Percentiles rank a stretch among this genome's conserved stretches.
Conservation (phyloP, 2,329 filamentous ascomycete genomes). For the Pseudopithomyces chartarum region DNA sequence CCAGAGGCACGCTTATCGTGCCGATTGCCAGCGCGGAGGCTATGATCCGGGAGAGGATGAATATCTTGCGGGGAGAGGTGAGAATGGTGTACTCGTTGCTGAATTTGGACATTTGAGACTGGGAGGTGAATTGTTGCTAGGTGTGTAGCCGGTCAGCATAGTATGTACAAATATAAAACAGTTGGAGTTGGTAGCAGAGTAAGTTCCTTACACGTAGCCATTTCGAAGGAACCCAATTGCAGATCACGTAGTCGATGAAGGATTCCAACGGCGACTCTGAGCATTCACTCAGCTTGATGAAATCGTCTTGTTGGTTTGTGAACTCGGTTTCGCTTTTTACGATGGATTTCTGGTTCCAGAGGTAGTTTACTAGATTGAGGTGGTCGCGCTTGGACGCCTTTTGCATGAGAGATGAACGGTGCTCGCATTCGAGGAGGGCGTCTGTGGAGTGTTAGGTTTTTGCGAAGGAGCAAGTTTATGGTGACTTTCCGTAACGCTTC, state of each 20-base stretch:
- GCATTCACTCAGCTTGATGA: constrained; percentile 13
- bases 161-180: background rate
- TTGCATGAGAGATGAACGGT: constrained; percentile 11
- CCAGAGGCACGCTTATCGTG: constrained; percentile 23
- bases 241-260: constrained; percentile 8
- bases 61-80: constrained; percentile 11
- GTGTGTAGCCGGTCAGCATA: background rate
- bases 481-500: constrained; percentile 9
- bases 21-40: constrained; percentile 22
- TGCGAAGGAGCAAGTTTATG: no score
- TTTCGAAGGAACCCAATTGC: background rate
- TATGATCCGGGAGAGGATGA: constrained; percentile 15
- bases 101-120: constrained; percentile 10
- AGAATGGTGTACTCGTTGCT: constrained; percentile 5
- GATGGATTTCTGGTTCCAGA: constrained; percentile 16
- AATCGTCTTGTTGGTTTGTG: constrained; percentile 10
- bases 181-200: no score
- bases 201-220: background rate
- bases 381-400: constrained; percentile 15
- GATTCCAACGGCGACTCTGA: constrained; percentile 17
- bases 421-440: constrained; percentile 13
- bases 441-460: constrained; percentile 3
- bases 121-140: constrained; percentile 5
- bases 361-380: constrained; percentile 12
- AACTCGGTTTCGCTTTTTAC: constrained; percentile 10